phyloP scores from a whole-genome alignment of 345 rosid species.

The Eucalyptus victrix region DNA sequence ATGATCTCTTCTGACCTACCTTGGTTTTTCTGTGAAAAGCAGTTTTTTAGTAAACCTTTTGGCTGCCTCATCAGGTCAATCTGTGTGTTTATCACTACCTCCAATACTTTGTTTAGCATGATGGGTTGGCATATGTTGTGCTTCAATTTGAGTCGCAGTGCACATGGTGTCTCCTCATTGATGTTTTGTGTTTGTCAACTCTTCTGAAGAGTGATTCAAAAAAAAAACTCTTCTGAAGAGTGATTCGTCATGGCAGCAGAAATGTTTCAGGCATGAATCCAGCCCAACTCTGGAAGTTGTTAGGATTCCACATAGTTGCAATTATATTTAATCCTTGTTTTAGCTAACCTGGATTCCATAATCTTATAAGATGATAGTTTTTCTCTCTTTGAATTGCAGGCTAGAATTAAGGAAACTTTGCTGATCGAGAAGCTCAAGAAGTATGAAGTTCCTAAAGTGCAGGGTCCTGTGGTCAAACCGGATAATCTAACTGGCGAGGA shows the following conservation, averaged over 20 bases:
- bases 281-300: background rate
- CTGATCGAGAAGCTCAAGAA: slow-evolving; percentile 73
- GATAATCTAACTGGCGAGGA: slow-evolving; percentile 80
- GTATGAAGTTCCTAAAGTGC: slow-evolving; percentile 68
- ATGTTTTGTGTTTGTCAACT: background rate
- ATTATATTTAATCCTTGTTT: background rate
- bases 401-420: slow-evolving; percentile 73
- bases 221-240: background rate
- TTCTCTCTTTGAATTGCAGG: slow-evolving; percentile 20
- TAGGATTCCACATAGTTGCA: background rate
- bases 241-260: background rate
- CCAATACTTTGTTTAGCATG: background rate
- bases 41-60: background rate
- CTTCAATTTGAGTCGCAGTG: background rate
- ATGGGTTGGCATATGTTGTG: background rate
- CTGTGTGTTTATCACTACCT: background rate
- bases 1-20: background rate
- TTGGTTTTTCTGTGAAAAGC: background rate
- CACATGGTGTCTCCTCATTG: background rate
- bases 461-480: slow-evolving; percentile 75
- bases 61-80: background rate
- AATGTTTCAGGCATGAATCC: background rate
- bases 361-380: background rate
- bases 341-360: background rate
- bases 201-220: background rate